A percentile compares a stretch with the other conserved stretches of the same genome.
phyloP scores from a whole-genome alignment of 495 filamentous ascomycete genomes.

The Neurospora sp. region DNA sequence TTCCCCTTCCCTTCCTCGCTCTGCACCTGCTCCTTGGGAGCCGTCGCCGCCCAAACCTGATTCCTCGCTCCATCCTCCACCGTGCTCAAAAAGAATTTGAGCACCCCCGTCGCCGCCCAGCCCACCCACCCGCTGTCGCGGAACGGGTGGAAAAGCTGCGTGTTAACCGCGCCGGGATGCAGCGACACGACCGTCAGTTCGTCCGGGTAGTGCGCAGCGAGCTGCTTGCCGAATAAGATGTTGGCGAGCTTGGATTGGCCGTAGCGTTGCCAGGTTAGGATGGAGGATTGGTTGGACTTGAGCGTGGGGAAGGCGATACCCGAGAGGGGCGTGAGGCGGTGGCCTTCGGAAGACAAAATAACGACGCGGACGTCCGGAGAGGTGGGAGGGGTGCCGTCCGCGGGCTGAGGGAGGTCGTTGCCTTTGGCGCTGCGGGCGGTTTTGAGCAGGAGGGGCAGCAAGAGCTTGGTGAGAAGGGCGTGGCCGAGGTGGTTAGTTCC shows the following conservation, averaged over 20 bases:
- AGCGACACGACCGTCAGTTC: slow-evolving; percentile 45
- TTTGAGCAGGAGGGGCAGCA: slow-evolving; percentile 48
- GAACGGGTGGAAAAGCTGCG: slow-evolving; percentile 34
- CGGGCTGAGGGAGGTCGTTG: slow-evolving; percentile 20
- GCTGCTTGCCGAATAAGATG: slow-evolving; percentile 50
- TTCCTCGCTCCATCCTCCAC: slow-evolving; percentile 43
- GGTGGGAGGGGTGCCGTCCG: slow-evolving; percentile 13
- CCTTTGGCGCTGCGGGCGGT: slow-evolving; percentile 34
- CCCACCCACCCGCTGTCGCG: slow-evolving; percentile 4
- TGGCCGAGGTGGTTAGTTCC: slow-evolving; percentile 66
- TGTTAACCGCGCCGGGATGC: slow-evolving; percentile 58
- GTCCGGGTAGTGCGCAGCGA: slow-evolving; percentile 47
- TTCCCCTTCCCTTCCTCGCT: slow-evolving; percentile 26
- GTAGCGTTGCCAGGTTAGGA: slow-evolving; percentile 41
- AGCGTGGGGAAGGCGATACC: slow-evolving; percentile 31
- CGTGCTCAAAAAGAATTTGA: slow-evolving; percentile 19
- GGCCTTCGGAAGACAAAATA: slow-evolving; percentile 24
- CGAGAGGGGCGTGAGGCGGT: slow-evolving; percentile 22
- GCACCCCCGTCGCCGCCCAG: neutral
- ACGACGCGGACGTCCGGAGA: slow-evolving; percentile 35
- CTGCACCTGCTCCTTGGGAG: slow-evolving; percentile 23
- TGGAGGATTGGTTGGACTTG: slow-evolving; percentile 26
- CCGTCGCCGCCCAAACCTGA: slow-evolving; percentile 50
- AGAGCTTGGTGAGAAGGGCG: slow-evolving; percentile 51
- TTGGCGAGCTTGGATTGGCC: slow-evolving; percentile 61